These are phyloP conservation scores for Microbotryum intermedium DNA, from an alignment of 1,284 basidiomycete genomes.

Conservation along the genomic window DNA sequence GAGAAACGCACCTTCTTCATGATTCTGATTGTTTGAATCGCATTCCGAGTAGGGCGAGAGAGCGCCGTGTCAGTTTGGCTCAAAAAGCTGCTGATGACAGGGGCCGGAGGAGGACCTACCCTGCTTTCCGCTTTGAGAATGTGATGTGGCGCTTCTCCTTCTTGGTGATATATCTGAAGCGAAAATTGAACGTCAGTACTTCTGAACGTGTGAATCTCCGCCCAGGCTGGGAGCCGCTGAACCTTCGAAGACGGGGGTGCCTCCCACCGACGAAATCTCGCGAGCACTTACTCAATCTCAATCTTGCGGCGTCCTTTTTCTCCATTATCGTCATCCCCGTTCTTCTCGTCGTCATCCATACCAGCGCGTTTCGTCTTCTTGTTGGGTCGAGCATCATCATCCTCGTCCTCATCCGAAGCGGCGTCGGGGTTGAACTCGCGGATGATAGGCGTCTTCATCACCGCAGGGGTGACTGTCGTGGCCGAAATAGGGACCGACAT, in stretches of 20 bases:
- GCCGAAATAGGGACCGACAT: too few relatives aligned
- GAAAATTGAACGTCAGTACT: background rate
- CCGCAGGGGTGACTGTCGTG: too few relatives aligned
- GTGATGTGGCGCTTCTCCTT: constrained; percentile 76
- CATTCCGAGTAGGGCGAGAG: too few relatives aligned
- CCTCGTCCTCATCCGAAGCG: constrained; percentile 23
- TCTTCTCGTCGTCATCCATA: background rate
- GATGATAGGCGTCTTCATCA: constrained; percentile 3
- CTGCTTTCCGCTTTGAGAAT: constrained; percentile 99
- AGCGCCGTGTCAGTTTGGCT: too few relatives aligned
- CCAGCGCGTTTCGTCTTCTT: constrained; percentile 16
- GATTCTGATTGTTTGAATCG: constrained; percentile 44
- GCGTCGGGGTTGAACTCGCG: constrained; percentile 18
- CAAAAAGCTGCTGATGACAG: too few relatives aligned
- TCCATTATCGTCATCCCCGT: background rate
- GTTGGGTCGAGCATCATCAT: constrained; percentile 19
- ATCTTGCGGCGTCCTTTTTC: constrained; percentile 81
- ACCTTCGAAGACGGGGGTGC: too few relatives aligned
- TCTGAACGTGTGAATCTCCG: too few relatives aligned
- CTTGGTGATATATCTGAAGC: constrained; percentile 8
- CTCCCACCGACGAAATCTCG: too few relatives aligned
- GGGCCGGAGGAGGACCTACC: constrained; percentile 35
- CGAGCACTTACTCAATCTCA: constrained; percentile 78
- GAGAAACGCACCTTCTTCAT: constrained; percentile 84
- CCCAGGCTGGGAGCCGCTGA: too few relatives aligned